phyloP scores from a whole-genome alignment of 345 rosid genomes.

The Populus ilicifolia region DNA sequence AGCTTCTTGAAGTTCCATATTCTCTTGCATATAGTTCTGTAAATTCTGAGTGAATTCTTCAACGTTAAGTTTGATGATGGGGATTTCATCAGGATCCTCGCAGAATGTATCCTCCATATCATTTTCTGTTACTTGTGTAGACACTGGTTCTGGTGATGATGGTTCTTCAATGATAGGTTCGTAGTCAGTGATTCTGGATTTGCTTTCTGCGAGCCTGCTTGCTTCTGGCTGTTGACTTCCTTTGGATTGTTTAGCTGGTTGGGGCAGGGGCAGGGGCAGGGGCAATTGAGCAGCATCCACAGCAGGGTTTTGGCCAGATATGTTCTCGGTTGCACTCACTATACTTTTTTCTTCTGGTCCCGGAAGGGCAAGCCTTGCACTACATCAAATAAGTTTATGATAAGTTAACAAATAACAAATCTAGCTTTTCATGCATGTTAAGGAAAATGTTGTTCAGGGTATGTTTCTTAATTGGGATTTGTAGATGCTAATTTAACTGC shows the following conservation, averaged over 20 bases:
- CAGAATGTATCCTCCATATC: slow-evolving; percentile 40
- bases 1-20: slow-evolving; percentile 20
- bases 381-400: slow-evolving; percentile 30
- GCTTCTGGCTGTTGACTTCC: slow-evolving; percentile 28
- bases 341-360: slow-evolving; percentile 70
- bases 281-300: slow-evolving; percentile 30
- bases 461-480: not conserved
- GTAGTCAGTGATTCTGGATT: not conserved
- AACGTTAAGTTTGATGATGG: slow-evolving; percentile 37
- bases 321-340: slow-evolving; percentile 35
- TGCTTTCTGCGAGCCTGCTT: slow-evolving; percentile 24
- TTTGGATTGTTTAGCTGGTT: slow-evolving; percentile 32
- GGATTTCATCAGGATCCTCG: slow-evolving; percentile 40
- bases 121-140: not conserved
- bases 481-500: not conserved
- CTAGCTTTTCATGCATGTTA: not conserved
- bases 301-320: slow-evolving; percentile 31
- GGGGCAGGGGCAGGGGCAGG: slow-evolving; percentile 27
- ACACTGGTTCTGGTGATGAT: slow-evolving; percentile 27
- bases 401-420: slow-evolving; percentile 7
- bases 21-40: slow-evolving; percentile 19
- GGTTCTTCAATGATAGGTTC: slow-evolving; percentile 31
- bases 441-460: slow-evolving; percentile 4
- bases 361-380: slow-evolving; percentile 89
- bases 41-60: slow-evolving; percentile 33